phyloP scores from a whole-genome alignment of 1,284 basidiomycete species.

The Ganoderma boninense region DNA sequence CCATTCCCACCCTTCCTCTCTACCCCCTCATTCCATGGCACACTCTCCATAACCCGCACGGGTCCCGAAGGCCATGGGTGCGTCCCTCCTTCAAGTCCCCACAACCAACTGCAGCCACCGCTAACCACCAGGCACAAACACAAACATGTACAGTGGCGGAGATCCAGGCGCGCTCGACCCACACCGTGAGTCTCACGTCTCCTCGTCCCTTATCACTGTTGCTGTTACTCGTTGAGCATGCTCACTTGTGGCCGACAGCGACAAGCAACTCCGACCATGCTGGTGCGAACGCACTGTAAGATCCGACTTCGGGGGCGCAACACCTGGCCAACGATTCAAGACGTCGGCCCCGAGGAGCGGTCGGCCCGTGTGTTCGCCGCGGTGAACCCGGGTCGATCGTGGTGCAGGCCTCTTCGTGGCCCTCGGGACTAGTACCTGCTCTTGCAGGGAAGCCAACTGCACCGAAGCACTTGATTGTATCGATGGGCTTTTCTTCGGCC shows the following conservation, averaged over 20 bases:
- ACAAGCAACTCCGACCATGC: no score
- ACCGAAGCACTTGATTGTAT: background rate
- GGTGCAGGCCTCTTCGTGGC: conserved; percentile 26
- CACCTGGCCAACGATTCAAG: conserved; percentile 14
- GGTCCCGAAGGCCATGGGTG: background rate
- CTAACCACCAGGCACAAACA: no score
- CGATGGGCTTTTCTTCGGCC: no score
- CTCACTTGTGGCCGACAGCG: no score
- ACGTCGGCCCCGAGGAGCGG: conserved; percentile 21
- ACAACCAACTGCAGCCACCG: background rate
- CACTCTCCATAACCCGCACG: background rate
- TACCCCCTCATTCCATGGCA: background rate
- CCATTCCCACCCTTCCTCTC: background rate
- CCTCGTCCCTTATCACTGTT: background rate
- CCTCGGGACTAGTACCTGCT: conserved; percentile 27
- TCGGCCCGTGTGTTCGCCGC: background rate
- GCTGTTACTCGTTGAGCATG: no score
- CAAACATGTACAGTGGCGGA: background rate
- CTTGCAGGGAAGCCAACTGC: conserved; percentile 24
- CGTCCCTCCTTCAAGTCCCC: background rate
- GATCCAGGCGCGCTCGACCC: background rate
- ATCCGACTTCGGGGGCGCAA: conserved; percentile 15
- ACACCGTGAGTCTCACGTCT: background rate
- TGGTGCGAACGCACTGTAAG: no score
- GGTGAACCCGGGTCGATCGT: conserved; percentile 18